Evolutionary conservation across 2,329 filamentous ascomycete species (phyloP).

Genomic region (Paecilomyces sp.): DNA sequence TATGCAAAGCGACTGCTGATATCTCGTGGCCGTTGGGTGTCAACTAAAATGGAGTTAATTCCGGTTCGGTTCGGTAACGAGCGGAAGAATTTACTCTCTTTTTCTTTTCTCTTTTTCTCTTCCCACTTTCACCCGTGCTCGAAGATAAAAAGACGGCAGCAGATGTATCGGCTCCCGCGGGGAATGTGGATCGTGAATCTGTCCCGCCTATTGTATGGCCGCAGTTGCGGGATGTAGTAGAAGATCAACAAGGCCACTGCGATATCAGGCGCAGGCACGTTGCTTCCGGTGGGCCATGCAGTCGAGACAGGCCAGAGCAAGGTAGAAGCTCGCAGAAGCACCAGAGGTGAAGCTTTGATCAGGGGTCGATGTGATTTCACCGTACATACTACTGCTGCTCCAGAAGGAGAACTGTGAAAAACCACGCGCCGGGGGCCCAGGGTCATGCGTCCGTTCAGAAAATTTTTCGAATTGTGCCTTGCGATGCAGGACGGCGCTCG

Average conservation of each 20-base stretch:
- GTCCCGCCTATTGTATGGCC: not conserved
- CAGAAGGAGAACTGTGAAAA: not conserved
- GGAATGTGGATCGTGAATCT: not conserved
- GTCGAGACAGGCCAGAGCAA: not conserved
- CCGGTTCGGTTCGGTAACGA: not conserved
- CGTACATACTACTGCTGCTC: not conserved
- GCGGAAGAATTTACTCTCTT: not conserved
- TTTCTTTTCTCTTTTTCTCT: not conserved
- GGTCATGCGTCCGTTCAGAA: not conserved
- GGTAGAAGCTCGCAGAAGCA: not conserved
- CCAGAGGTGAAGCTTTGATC: not conserved
- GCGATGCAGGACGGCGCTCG: not conserved
- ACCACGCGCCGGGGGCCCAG: not conserved
- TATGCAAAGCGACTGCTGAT: not conserved
- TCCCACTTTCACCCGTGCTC: not conserved
- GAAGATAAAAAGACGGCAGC: not conserved
- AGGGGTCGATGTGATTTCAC: not conserved
- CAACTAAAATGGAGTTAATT: not conserved
- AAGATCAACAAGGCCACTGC: not conserved
- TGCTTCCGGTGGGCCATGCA: not conserved
- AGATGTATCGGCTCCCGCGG: not conserved
- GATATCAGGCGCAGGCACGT: not conserved
- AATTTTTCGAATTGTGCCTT: not conserved
- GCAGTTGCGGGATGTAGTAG: not conserved
- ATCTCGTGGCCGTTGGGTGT: not conserved